Base-by-base conservation (phyloP, 2,329 filamentous ascomycete genomes). In the Aspergillus chevalieri region DNA sequence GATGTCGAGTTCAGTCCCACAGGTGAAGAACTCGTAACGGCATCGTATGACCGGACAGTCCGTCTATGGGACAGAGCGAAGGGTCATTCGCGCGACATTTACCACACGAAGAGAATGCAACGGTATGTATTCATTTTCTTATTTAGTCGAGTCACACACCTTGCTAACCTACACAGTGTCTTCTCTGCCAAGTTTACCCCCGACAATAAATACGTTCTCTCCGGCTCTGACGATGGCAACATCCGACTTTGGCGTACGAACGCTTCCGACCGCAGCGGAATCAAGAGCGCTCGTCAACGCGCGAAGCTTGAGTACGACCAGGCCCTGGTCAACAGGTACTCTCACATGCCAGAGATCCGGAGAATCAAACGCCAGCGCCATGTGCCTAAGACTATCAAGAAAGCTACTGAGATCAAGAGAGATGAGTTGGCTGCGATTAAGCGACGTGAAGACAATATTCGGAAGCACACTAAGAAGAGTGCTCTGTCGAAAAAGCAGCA, bases 51-150 rank as follows among this genome's bases (percentile, higher is more conserved):
- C 65, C 84, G 90, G 53, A 95, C 89, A 4, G 78, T 98, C 47
- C 83, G 93, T 46, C 75, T 97, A 45, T 97, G 90, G 87, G 83
- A 83, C 65, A 81, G 87, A 49, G 81, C 85, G 56, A 77, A 85
- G 53, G 92, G 92, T 21, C 89, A 93, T 70, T 91, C 87, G 12
- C 81, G 91, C 59, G 93, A 98, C 65, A 84, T 96, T 44, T 98
- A 97, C 72, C 91, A 97, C 75, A 97, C 93, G 15, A 95, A 96
- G 73, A 84, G 93, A 55, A 96, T 96, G 92, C 92, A 97, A 75
- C 82, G 71, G 70, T 73, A 66, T 56, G 66, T 57, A 19, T 17
- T 34, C 14, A 26, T 41, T 17, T 6, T 15, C 8, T 5, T 39
- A 15, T 14, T 21, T 36, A 30, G 10, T 43, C 15, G 12, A 44